phyloP scores from a whole-genome alignment of 2,329 filamentous ascomycete species.

The Exophiala sp. region DNA sequence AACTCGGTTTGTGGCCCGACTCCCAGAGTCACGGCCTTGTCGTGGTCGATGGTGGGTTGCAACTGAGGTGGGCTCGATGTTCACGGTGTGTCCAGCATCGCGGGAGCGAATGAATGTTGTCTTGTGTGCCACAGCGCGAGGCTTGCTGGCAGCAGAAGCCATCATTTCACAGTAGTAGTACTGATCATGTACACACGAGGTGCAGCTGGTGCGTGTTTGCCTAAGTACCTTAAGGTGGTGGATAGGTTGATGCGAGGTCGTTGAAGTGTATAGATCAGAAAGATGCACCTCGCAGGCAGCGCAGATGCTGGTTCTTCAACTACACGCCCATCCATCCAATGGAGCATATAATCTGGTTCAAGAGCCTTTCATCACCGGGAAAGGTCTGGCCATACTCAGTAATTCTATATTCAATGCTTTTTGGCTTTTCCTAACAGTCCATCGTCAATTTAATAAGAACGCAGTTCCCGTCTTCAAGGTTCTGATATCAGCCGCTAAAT shows the following conservation, averaged over 20 bases:
- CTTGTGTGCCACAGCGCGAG: background rate
- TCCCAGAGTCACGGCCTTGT: background rate
- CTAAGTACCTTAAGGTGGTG: too few species aligned
- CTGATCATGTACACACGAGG: background rate
- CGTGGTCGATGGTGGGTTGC: background rate
- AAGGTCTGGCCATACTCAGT: too few species aligned
- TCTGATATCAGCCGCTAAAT: too few species aligned
- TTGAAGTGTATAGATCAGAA: background rate
- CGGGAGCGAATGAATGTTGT: slow-evolving; percentile 4
- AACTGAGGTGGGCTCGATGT: background rate
- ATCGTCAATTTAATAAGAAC: too few species aligned
- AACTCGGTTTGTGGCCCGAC: slow-evolving; percentile 1
- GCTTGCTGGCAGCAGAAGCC: slow-evolving; percentile 1
- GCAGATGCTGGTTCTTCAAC: too few species aligned
- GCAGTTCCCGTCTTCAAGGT: too few species aligned
- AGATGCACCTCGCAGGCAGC: background rate
- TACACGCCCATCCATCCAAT: too few species aligned
- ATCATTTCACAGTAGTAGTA: background rate
- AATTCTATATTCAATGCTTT: too few species aligned
- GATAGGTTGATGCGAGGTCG: background rate
- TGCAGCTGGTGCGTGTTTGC: background rate
- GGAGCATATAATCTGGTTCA: too few species aligned
- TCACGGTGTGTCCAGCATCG: background rate
- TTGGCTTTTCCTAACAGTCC: too few species aligned
- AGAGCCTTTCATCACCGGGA: too few species aligned